Evolutionary conservation across 129 eudicot species (phyloP).

Genomic region (Flaveria ramosissima): DNA sequence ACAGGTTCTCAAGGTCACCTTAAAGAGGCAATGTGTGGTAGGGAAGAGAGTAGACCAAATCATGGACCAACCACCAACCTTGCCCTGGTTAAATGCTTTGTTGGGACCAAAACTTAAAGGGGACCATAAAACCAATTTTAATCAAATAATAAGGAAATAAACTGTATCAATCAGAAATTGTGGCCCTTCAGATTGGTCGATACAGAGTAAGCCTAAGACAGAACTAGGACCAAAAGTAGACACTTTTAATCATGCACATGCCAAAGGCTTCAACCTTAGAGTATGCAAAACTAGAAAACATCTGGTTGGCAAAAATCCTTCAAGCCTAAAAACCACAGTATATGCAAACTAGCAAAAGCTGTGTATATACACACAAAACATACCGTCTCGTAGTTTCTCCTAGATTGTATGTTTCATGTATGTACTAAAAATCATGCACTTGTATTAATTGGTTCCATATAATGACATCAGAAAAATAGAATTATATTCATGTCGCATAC

Average conservation of each 20-base stretch:
- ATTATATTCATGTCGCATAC: slow-evolving; percentile 40
- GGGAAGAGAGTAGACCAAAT: background rate
- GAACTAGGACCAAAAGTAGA: slow-evolving; percentile 4
- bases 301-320: background rate
- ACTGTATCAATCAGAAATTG: background rate
- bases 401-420: background rate
- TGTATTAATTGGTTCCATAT: background rate
- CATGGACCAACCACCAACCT: slow-evolving; percentile 7
- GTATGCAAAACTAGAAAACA: slow-evolving; percentile 4
- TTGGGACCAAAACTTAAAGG: slow-evolving; percentile 10
- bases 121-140: slow-evolving; percentile 24
- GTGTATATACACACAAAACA: background rate
- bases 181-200: slow-evolving; percentile 4
- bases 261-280: background rate
- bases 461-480: background rate
- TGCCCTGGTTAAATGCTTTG: background rate
- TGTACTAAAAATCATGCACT: background rate
- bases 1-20: too few species aligned
- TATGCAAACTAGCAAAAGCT: background rate
- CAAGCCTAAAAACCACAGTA: background rate
- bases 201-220: slow-evolving; percentile 12
- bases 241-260: slow-evolving; percentile 3
- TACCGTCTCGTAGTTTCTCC: background rate
- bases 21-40: background rate
- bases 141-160: background rate